Base-by-base conservation (phyloP, 805 yeast genomes). In the Lipomyces spencermartinsiae region DNA sequence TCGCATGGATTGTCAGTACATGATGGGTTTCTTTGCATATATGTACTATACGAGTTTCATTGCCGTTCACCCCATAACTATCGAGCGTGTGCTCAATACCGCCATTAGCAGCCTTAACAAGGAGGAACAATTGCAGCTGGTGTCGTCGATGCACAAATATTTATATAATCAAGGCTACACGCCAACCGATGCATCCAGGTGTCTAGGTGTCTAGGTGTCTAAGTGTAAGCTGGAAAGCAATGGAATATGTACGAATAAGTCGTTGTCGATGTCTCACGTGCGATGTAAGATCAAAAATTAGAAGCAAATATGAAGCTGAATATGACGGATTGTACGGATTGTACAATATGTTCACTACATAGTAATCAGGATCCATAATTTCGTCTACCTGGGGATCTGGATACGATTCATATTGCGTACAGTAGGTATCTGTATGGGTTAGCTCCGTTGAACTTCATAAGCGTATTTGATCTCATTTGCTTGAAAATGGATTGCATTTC, bases 11-110 rank as follows among this genome's bases (percentile, higher is more conserved):
- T 95, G 99, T 80, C 98, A 95, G 81, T 95, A 94, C 77, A 82
- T 95, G 74, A 95, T 95, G 98, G 99, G 99, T 12, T 91, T 97
- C 54, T 95, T 95, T 77, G 85, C 94, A 53, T 93, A 93, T 76
- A 83, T 95, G 72, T 95, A 95, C 80, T 93, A 89, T 79, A 97
- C 94, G 79, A 91, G 97, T 1, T 94, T 94, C 78, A 86, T 94
- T 73, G 87, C 94, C 46, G 89, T 67, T 14, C 82, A 81, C 39
- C 77, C 73, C 31, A 66, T 74, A 34, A 89, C 88, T 63, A 88
- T 92, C 64, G 93, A 92, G 49, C 83, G 89, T 16, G 80, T 94
- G 34, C 80, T 94, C 67, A 96, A 94, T 73, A 81, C 88, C 57
- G 89, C 92, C 35, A 85, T 92, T 55, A 84, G 89, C 73, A 89